A percentile compares a stretch with the other conserved stretches of the same genome.
phyloP scores from a whole-genome alignment of 179 eudicot genomes.

The Carnegiea gigantea region DNA sequence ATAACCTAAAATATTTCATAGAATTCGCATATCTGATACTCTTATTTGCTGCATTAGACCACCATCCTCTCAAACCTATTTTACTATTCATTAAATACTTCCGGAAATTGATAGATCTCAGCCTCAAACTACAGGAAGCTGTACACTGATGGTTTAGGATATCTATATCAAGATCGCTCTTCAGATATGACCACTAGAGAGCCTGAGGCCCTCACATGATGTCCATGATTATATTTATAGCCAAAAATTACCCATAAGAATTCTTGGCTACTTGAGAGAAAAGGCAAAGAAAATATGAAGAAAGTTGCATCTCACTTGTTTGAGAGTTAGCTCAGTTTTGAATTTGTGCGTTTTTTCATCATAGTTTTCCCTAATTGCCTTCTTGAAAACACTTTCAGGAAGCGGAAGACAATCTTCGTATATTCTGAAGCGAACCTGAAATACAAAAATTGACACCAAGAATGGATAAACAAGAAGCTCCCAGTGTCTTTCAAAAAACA shows the following conservation, averaged over 20 bases:
- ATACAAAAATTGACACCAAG: slow-evolving; percentile 16
- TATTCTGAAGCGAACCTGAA: slow-evolving; percentile 72
- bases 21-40: too few relatives aligned
- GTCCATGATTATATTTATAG: background rate
- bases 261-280: background rate
- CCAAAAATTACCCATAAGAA: background rate
- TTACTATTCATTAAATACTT: too few relatives aligned
- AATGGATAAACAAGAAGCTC: slow-evolving; percentile 2
- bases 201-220: background rate
- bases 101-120: background rate
- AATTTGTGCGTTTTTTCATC: slow-evolving; percentile 59
- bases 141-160: background rate
- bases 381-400: slow-evolving; percentile 63
- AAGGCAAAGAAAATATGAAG: background rate
- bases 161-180: background rate
- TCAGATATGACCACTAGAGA: background rate
- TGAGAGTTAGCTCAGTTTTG: slow-evolving; percentile 56
- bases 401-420: slow-evolving; percentile 66
- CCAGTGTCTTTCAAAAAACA: slow-evolving; percentile 10
- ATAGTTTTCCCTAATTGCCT: slow-evolving; percentile 69
- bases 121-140: background rate
- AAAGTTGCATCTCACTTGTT: slow-evolving; percentile 48
- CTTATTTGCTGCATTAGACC: too few relatives aligned
- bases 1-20: too few relatives aligned
- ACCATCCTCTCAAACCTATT: too few relatives aligned